Conservation (phyloP, 805 yeast genomes). For the Ogataea kodamae region DNA sequence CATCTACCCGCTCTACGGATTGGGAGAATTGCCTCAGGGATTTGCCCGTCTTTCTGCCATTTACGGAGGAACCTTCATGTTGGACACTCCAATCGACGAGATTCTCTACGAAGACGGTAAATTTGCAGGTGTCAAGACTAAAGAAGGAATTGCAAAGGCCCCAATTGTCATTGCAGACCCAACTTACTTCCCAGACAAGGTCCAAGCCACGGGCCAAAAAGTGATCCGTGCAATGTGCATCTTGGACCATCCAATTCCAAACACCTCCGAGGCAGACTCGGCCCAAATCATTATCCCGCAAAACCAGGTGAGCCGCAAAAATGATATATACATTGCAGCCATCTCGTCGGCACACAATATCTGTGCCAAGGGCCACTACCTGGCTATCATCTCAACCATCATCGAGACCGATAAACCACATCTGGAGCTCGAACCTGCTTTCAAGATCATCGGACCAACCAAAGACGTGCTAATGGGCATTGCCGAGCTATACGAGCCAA, state of each 20-base stretch:
- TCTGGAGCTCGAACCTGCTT: constrained; percentile 88
- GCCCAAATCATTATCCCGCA: constrained; percentile 95
- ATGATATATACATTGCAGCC: constrained; percentile 92
- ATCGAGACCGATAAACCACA: constrained; percentile 93
- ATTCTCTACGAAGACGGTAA: constrained; percentile 69
- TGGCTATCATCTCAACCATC: constrained; percentile 92
- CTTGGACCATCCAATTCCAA: constrained; percentile 83
- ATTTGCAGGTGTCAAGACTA: constrained; percentile 83
- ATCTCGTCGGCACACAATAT: constrained; percentile 88
- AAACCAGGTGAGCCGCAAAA: constrained; percentile 86
- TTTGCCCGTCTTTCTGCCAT: constrained; percentile 96
- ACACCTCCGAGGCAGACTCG: constrained; percentile 79
- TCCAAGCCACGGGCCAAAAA: constrained; percentile 64
- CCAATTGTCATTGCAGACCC: constrained; percentile 97
- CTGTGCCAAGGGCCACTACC: constrained; percentile 79
- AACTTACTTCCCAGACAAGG: constrained; percentile 88
- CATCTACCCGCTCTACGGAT: constrained; percentile 91
- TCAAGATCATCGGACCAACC: constrained; percentile 77
- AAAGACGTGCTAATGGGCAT: constrained; percentile 91
- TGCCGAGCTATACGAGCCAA: constrained; percentile 85
- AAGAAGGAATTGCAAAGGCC: constrained; percentile 88
- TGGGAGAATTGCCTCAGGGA: constrained; percentile 98
- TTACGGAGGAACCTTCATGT: constrained; percentile 98
- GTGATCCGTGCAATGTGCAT: constrained; percentile 87
- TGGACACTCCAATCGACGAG: constrained; percentile 93